Evolutionary conservation across 2,329 filamentous ascomycete species (phyloP), one percentile per base, ranked within the genome.

Genomic region (Pseudocercospora ulei): DNA sequence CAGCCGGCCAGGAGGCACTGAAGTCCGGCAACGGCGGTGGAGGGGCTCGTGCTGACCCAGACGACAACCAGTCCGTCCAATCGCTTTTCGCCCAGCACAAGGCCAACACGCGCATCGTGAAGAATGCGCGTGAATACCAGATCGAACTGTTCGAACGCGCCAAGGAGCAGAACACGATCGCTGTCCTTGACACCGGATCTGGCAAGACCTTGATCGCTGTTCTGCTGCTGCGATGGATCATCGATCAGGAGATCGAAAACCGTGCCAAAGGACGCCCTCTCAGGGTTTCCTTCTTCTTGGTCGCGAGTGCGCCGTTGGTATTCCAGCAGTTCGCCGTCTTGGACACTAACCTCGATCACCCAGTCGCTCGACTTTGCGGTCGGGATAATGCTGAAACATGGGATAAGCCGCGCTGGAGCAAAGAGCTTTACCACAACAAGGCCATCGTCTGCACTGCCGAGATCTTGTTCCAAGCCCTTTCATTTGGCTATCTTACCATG

Each of bases 161-260:
- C 3, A 94, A 90, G 56, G 57, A 72, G 35, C 73, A 79, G 50
- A 98, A 98, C 56, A 82, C 80, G 5, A 93, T 98, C 50, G 87
- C 90, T 1, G 90, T 98, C 1, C 71, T 96, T 1, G 86, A 92
- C 55, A 95, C 88, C n/a, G 85, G 90, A 7, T 86, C 85, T 3
- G 90, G 90, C 2, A 98, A 98, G 63, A 98, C 90, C 0, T 68
- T 95, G n/a, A 95, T 98, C 51, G 87, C 90, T 0, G 86, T 84
- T 1, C 70, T 96, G 2, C 69, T 98, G 3, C 70, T 96, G 14
- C 76, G 78, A 24, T 75, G 92, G 58, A 71, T 76, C 6, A 70
- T 96, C 18, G 76, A 85, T 24, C 67, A 79, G 43, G 90, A 98
- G 58, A 64, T 95, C 1, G 77, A 83, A 46, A 65, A 76, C 47